phyloP scores from a whole-genome alignment of 257 asterid species.

The Primulina huaijiensis region DNA sequence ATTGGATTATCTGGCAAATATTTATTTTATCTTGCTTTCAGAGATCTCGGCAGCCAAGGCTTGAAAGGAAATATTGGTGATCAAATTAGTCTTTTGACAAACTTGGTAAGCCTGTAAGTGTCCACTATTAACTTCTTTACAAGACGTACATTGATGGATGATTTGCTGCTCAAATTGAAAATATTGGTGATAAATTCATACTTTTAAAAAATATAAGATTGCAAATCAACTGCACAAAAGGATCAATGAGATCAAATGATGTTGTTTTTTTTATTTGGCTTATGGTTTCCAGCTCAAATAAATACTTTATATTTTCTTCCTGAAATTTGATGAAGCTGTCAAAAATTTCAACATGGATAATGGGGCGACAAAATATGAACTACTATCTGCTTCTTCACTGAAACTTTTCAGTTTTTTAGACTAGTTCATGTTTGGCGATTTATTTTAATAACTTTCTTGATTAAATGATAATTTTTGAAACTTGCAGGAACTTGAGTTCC shows the following conservation, averaged over 20 bases:
- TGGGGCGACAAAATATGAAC: neutral
- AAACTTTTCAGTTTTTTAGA: neutral
- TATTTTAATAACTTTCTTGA: neutral
- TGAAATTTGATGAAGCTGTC: neutral
- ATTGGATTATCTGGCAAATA: neutral
- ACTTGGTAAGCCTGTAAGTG: conserved; percentile 95
- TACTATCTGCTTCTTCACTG: neutral
- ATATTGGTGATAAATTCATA: neutral
- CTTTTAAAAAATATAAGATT: neutral
- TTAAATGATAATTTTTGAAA: neutral
- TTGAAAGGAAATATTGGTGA: conserved; percentile 81
- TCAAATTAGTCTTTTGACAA: conserved; percentile 64
- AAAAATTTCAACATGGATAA: neutral
- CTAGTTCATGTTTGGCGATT: neutral
- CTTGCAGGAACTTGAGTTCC: conserved; percentile 48
- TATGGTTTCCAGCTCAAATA: neutral
- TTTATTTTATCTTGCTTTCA: conserved; percentile 29
- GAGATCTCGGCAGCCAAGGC: conserved; percentile 95
- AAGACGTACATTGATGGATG: conserved; percentile 1
- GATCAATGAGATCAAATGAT: conserved; percentile 5
- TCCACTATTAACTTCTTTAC: conserved; percentile 28
- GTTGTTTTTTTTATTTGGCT: neutral
- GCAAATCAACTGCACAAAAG: neutral
- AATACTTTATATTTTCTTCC: neutral
- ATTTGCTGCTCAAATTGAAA: conserved; percentile 17